phyloP scores from a whole-genome alignment of 2,329 filamentous ascomycete species.

The Sporothrix euskadiensis region DNA sequence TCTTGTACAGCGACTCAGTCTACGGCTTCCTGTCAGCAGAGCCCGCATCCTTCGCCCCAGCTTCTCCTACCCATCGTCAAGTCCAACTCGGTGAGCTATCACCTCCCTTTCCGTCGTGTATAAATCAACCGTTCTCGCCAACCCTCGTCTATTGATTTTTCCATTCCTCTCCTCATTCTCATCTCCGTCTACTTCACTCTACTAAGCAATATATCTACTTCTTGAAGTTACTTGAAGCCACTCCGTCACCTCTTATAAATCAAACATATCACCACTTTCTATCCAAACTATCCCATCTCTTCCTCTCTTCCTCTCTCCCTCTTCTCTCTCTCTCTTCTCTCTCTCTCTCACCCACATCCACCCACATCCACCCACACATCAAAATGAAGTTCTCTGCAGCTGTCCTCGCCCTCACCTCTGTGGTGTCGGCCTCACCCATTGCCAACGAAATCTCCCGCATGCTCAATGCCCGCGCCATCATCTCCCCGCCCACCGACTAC shows the following conservation, averaged over 20 bases:
- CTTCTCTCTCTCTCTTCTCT: not conserved
- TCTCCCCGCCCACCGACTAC: slow-evolving; percentile 35
- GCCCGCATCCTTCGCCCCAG: not conserved
- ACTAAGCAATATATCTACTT: not conserved
- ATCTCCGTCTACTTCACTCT: not conserved
- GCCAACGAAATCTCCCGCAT: slow-evolving; percentile 36
- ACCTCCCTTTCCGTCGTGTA: slow-evolving; percentile 8
- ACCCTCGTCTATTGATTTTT: not conserved
- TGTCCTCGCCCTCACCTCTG: slow-evolving; percentile 46
- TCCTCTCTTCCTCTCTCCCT: not conserved
- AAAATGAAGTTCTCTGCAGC: slow-evolving; percentile 55
- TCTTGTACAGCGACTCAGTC: not conserved
- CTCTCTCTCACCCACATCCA: not conserved
- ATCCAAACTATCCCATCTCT: too few species aligned
- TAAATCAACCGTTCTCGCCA: slow-evolving; percentile 6
- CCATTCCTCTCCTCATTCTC: slow-evolving; percentile 2
- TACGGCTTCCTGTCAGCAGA: slow-evolving; percentile 6
- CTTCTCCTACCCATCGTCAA: not conserved
- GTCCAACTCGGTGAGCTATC: not conserved
- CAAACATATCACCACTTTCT: not conserved
- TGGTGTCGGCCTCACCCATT: slow-evolving; percentile 50
- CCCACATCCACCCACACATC: slow-evolving; percentile 21
- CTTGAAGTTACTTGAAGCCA: not conserved
- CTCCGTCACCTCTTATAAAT: not conserved
- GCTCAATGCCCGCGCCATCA: slow-evolving; percentile 23